A percentile compares a stretch with the other conserved stretches of the same genome.
Conservation (phyloP, 768 basidiomycete species). For the Baorangia bicolor region DNA sequence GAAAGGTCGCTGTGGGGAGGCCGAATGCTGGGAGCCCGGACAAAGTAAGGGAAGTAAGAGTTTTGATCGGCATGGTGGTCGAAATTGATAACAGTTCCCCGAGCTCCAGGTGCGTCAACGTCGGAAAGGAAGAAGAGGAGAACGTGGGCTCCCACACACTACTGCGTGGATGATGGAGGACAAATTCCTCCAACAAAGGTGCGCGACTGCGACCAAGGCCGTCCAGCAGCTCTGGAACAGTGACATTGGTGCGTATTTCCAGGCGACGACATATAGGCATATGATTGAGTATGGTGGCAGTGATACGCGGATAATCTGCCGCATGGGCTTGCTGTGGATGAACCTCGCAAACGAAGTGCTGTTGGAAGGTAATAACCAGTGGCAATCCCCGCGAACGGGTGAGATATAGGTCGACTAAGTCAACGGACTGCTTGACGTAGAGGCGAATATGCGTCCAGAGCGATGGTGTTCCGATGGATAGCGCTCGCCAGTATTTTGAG, state of each 20-base stretch:
- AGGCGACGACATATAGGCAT: slow-evolving; percentile 26
- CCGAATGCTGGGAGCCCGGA: slow-evolving; percentile 22
- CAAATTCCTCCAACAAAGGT: slow-evolving; percentile 27
- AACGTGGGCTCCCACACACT: slow-evolving; percentile 9
- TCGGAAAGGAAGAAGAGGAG: slow-evolving; percentile 21
- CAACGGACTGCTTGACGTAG: slow-evolving; percentile 25
- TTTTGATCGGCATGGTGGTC: slow-evolving; percentile 13
- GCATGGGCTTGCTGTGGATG: slow-evolving; percentile 20
- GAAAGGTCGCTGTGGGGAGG: slow-evolving; percentile 21
- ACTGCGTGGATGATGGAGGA: slow-evolving; percentile 23
- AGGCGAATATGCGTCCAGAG: slow-evolving; percentile 40
- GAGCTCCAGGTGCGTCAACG: slow-evolving; percentile 23
- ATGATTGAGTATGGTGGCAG: slow-evolving; percentile 26
- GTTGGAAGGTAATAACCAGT: slow-evolving; percentile 21
- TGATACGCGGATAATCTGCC: slow-evolving; percentile 24
- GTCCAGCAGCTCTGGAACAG: slow-evolving; percentile 26
- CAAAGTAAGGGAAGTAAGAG: slow-evolving; percentile 27
- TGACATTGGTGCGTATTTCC: slow-evolving; percentile 26
- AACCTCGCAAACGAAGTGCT: slow-evolving; percentile 19
- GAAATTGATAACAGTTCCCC: slow-evolving; percentile 20
- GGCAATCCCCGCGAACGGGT: slow-evolving; percentile 27
- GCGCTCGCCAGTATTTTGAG: slow-evolving; percentile 42
- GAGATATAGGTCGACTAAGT: slow-evolving; percentile 29
- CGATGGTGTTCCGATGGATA: slow-evolving; percentile 37
- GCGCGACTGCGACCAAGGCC: slow-evolving; percentile 22